Evolutionary conservation across 2,329 filamentous ascomycete genomes (phyloP).

Genomic region (Aspergillus puulaauensis): DNA sequence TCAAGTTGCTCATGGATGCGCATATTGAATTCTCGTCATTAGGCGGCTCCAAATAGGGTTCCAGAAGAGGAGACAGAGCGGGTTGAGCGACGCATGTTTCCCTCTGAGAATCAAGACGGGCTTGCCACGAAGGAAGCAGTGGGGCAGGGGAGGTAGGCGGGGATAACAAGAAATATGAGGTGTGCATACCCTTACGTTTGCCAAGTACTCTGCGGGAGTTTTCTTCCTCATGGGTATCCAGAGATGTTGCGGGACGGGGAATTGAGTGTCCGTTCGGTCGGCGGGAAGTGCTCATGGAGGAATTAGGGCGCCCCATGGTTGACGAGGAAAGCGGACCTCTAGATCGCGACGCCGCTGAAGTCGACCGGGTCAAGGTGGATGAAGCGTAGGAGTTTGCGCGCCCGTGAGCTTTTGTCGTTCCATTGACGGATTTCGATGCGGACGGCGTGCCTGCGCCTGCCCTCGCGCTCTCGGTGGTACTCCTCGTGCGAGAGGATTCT

Average conservation of each 20-base stretch:
- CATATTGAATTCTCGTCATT: conserved; percentile 4
- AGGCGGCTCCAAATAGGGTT: not conserved
- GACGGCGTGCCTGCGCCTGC: conserved; percentile 23
- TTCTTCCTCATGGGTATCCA: conserved; percentile 42
- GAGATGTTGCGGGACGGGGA: conserved; percentile 42
- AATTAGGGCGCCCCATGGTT: conserved; percentile 55
- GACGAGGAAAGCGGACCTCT: conserved; percentile 54
- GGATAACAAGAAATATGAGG: conserved; percentile 33
- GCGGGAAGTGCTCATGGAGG: conserved; percentile 51
- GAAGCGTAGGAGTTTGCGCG: conserved; percentile 35
- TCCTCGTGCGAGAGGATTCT: conserved; percentile 49
- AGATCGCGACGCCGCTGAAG: conserved; percentile 46
- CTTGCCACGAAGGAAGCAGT: not conserved
- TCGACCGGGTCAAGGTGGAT: conserved; percentile 36
- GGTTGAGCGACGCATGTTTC: not conserved
- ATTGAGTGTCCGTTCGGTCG: conserved; percentile 47
- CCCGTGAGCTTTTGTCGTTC: conserved; percentile 45
- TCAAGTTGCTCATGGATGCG: conserved; percentile 8
- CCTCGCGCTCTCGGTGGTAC: conserved; percentile 46
- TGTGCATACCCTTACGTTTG: conserved; percentile 55
- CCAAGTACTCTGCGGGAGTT: conserved; percentile 35
- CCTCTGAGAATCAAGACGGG: conserved; percentile 13
- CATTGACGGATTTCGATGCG: conserved; percentile 32
- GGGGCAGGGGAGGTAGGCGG: conserved; percentile 18
- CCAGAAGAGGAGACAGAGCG: not conserved